phyloP scores from a whole-genome alignment of 495 filamentous ascomycete species.

The Xylaria flabelliformis region DNA sequence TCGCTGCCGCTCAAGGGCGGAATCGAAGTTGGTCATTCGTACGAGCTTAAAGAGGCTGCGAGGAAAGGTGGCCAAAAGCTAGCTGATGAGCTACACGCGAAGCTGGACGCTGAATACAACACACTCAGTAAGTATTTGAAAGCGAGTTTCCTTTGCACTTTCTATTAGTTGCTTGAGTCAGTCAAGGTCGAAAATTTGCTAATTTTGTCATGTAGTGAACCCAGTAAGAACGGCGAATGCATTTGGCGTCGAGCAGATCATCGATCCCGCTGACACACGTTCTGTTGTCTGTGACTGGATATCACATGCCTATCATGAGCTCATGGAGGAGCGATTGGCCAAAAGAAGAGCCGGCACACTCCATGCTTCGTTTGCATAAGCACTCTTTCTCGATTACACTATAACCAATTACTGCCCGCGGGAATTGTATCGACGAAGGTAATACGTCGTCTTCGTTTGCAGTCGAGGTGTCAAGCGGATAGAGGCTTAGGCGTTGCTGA shows the following conservation, averaged over 20 bases:
- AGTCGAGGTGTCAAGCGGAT: not conserved
- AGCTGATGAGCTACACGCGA: conserved; percentile 51
- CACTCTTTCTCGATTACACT: not conserved
- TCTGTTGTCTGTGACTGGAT: conserved; percentile 60
- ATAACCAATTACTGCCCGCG: not conserved
- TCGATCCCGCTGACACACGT: conserved; percentile 66
- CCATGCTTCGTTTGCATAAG: conserved; percentile 21
- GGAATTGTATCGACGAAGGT: not conserved
- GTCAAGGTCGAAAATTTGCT: not conserved
- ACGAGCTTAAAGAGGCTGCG: conserved; percentile 63
- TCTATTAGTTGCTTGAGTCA: not conserved
- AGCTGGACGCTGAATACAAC: conserved; percentile 64
- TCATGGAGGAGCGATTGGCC: conserved; percentile 24
- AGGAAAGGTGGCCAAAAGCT: conserved; percentile 52
- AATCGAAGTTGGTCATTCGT: conserved; percentile 66
- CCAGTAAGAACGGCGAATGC: conserved; percentile 68
- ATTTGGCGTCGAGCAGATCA: conserved; percentile 69
- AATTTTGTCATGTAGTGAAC: conserved; percentile 49
- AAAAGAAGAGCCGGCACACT: conserved; percentile 22
- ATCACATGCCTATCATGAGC: conserved; percentile 51
- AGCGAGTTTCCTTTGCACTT: not conserved
- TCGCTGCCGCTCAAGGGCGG: conserved; percentile 65
- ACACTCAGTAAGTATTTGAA: conserved; percentile 46
- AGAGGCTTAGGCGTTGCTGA: not conserved
- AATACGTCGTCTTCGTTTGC: not conserved